Percentiles rank a stretch among this genome's conserved stretches.
Evolutionary conservation across 306 rosid genomes (phyloP).

Genomic region (Vigna unguiculata): DNA sequence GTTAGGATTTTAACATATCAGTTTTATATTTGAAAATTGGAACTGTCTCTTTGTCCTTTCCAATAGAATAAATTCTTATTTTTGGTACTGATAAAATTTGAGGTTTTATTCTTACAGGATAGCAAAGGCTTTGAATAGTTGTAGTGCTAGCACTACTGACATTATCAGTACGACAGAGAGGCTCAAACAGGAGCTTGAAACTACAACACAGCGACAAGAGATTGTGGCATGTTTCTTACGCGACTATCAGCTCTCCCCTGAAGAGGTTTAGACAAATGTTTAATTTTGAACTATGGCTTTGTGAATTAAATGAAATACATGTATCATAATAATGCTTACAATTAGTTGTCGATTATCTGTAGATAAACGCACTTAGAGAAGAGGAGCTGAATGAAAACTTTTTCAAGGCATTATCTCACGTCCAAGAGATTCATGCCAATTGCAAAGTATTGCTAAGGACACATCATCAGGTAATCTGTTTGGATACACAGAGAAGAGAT

Average conservation of each 20-base stretch:
- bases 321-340: slow-evolving; percentile 32
- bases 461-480: slow-evolving; percentile 81
- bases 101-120: slow-evolving; percentile 54
- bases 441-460: slow-evolving; percentile 93
- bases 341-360: slow-evolving; percentile 42
- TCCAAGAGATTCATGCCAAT: slow-evolving; percentile 94
- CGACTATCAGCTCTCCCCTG: slow-evolving; percentile 87
- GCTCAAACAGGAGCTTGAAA: slow-evolving; percentile 85
- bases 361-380: slow-evolving; percentile 90
- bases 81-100: slow-evolving; percentile 4
- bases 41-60: slow-evolving; percentile 21
- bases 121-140: slow-evolving; percentile 76
- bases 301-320: slow-evolving; percentile 12
- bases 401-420: slow-evolving; percentile 95
- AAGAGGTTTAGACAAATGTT: slow-evolving; percentile 63
- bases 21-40: slow-evolving; percentile 18
- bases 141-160: slow-evolving; percentile 87
- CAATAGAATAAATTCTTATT: slow-evolving; percentile 14
- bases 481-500: too few species aligned
- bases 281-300: slow-evolving; percentile 32
- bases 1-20: slow-evolving; percentile 29
- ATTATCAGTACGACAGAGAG: slow-evolving; percentile 88
- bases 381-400: slow-evolving; percentile 77
- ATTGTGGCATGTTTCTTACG: slow-evolving; percentile 90
- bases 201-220: slow-evolving; percentile 87